These are phyloP conservation scores for Sporisorium reilianum DNA, from an alignment of 1,284 basidiomycete species.

Conservation along the genomic window DNA sequence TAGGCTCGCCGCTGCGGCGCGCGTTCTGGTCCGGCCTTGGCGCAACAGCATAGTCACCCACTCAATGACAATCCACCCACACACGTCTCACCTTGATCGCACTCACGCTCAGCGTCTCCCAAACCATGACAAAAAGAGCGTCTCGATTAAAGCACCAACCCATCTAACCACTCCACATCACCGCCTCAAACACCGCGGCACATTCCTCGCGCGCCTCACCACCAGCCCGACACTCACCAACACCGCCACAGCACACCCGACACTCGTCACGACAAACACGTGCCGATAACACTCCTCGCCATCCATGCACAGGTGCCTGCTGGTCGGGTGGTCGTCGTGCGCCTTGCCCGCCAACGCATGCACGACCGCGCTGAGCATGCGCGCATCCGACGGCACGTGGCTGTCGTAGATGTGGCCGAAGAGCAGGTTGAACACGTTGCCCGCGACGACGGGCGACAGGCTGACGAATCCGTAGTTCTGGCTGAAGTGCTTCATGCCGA, in stretches of 20 bases:
- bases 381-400: constrained; percentile 32
- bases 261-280: constrained; percentile 60
- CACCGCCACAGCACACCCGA: constrained; percentile 52
- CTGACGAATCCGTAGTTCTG: constrained; percentile 88
- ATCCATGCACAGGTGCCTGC: constrained; percentile 54
- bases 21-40: constrained; percentile 23
- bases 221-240: constrained; percentile 56
- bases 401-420: constrained; percentile 75
- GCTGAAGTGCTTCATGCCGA: constrained; percentile 83
- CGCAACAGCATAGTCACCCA: not conserved
- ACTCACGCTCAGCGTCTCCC: too few species aligned
- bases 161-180: not conserved
- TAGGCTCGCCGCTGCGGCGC: constrained; percentile 17
- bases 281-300: constrained; percentile 67
- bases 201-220: constrained; percentile 21
- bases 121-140: too few species aligned
- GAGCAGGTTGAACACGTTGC: constrained; percentile 84
- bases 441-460: constrained; percentile 81
- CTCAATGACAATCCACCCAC: not conserved
- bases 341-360: constrained; percentile 1
- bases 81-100: not conserved
- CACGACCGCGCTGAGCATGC: not conserved
- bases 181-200: constrained; percentile 12
- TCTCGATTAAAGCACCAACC: not conserved
- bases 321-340: constrained; percentile 6